phyloP scores from a whole-genome alignment of 768 basidiomycete genomes.

The Pisolithus marmoratus region DNA sequence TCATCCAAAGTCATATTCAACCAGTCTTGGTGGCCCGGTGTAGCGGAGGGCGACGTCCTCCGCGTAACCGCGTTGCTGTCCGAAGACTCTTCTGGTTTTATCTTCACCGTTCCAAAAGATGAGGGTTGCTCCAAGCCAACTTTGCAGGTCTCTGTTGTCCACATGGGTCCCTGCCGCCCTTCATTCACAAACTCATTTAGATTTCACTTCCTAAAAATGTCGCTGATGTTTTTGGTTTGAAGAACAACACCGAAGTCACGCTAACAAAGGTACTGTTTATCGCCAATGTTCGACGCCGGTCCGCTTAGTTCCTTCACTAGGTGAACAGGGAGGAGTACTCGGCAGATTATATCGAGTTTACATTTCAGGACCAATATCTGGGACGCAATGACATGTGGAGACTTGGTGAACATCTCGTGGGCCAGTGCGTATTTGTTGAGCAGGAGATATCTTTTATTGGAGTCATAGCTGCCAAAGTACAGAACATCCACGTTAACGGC shows the following conservation, averaged over 20 bases:
- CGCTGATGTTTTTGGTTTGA: conserved; percentile 64
- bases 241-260: conserved; percentile 67
- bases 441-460: conserved; percentile 87
- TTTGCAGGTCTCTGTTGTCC: conserved; percentile 45
- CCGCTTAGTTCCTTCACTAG: conserved; percentile 31
- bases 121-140: conserved; percentile 56
- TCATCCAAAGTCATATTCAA: conserved; percentile 60
- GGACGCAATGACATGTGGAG: conserved; percentile 98
- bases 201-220: conserved; percentile 71
- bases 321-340: conserved; percentile 58
- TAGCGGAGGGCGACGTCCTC: conserved; percentile 69
- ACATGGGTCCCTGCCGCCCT: not conserved
- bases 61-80: conserved; percentile 41
- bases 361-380: conserved; percentile 92
- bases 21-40: conserved; percentile 72
- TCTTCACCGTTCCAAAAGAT: conserved; percentile 65
- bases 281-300: conserved; percentile 1
- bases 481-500: conserved; percentile 67
- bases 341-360: conserved; percentile 82
- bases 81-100: conserved; percentile 40
- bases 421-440: conserved; percentile 74
- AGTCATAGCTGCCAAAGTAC: conserved; percentile 75
- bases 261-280: conserved; percentile 54
- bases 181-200: conserved; percentile 29
- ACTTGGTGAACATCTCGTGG: conserved; percentile 73